Evolutionary conservation across 2,329 filamentous ascomycete species (phyloP).

Genomic region (Aspergillus caelatus): DNA sequence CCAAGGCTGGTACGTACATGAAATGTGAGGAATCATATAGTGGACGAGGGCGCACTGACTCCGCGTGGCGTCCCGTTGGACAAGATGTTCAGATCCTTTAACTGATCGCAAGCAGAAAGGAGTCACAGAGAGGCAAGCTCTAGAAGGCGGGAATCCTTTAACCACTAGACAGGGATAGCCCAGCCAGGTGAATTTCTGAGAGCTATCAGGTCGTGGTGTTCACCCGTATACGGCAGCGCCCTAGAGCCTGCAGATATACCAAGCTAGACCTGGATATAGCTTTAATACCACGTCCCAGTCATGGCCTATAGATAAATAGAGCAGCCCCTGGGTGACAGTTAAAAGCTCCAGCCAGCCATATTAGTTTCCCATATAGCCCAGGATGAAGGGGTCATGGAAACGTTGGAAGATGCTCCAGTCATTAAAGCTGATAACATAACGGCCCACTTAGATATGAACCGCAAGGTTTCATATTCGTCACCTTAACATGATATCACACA

Average conservation of each 20-base stretch:
- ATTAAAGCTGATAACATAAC: too few relatives aligned
- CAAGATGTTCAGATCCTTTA: background rate
- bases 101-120: background rate
- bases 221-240: background rate
- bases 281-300: background rate
- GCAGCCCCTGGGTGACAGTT: background rate
- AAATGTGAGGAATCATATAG: background rate
- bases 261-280: background rate
- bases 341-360: background rate
- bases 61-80: background rate
- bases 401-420: too few relatives aligned
- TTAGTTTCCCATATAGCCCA: too few relatives aligned
- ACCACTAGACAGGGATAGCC: background rate
- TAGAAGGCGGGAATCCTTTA: background rate
- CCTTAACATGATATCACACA: too few relatives aligned
- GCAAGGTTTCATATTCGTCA: too few relatives aligned
- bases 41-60: background rate
- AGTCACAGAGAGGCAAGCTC: background rate
- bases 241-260: background rate
- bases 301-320: background rate
- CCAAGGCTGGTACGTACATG: background rate
- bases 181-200: background rate
- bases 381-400: too few relatives aligned
- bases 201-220: background rate
- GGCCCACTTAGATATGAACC: too few relatives aligned